Evolutionary conservation across 2,329 filamentous ascomycete genomes (phyloP).

Genomic region (Talaromyces sp.): DNA sequence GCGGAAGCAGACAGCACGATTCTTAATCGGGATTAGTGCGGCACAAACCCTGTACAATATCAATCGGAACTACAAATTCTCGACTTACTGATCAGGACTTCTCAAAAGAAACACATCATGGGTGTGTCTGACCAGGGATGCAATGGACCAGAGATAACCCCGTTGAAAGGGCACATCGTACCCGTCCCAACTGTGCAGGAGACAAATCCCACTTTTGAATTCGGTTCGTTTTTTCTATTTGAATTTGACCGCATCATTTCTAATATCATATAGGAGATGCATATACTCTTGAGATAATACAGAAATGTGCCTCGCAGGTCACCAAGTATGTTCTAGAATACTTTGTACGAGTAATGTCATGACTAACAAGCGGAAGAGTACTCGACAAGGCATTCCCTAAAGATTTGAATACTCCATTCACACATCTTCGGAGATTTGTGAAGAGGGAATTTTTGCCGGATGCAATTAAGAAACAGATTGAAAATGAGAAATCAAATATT

Average conservation of each 20-base stretch:
- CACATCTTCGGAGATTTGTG: constrained; percentile 43
- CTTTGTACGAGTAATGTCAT: not conserved
- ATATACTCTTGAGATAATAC: constrained; percentile 43
- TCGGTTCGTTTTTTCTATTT: constrained; percentile 30
- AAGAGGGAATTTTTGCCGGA: constrained; percentile 35
- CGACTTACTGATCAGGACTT: not conserved
- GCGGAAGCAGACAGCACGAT: not conserved
- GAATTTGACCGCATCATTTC: not conserved
- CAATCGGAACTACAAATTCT: not conserved
- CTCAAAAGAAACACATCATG: not conserved
- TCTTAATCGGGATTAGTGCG: not conserved
- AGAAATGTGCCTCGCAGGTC: constrained; percentile 43
- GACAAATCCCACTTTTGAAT: constrained; percentile 38
- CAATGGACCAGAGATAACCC: constrained; percentile 21
- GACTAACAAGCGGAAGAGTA: constrained; percentile 27
- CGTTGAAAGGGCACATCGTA: constrained; percentile 34
- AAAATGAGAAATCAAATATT: not conserved
- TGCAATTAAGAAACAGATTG: constrained; percentile 21
- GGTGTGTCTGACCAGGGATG: not conserved
- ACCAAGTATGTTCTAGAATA: constrained; percentile 33
- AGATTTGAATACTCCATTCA: constrained; percentile 30
- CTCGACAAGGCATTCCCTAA: constrained; percentile 38
- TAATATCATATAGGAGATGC: constrained; percentile 34
- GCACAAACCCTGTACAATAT: constrained; percentile 3
- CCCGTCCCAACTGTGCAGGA: constrained; percentile 46